These are phyloP conservation scores for Macrophomina pseudophaseolina DNA, from an alignment of 2,329 filamentous ascomycete species.

Conservation along the genomic window DNA sequence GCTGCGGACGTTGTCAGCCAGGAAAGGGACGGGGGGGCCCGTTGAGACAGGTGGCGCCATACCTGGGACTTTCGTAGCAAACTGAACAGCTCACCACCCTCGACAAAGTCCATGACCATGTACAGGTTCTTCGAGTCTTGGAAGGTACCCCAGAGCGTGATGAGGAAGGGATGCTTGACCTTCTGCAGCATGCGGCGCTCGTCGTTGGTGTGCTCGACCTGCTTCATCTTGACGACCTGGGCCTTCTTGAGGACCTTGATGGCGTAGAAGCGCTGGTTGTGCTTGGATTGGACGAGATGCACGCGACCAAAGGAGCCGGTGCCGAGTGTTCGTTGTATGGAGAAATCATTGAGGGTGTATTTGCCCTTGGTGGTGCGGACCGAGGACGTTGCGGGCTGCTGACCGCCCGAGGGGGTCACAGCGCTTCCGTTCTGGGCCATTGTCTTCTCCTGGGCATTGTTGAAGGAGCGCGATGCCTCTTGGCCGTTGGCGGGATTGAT, in stretches of 20 bases:
- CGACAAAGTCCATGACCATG: constrained; percentile 99
- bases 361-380: constrained; percentile 88
- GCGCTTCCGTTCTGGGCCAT: constrained; percentile 43
- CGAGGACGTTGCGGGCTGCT: constrained; percentile 37
- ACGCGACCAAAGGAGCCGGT: constrained; percentile 97
- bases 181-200: constrained; percentile 94
- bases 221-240: constrained; percentile 99
- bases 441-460: constrained; percentile 29
- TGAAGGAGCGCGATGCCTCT: constrained; percentile 33
- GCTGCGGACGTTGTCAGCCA: constrained; percentile 58
- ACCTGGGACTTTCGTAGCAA: constrained; percentile 89
- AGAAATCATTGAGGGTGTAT: constrained; percentile 91
- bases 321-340: constrained; percentile 86
- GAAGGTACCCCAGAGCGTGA: constrained; percentile 98
- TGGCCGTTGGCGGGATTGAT: constrained; percentile 66
- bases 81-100: constrained; percentile 96
- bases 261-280: constrained; percentile 97
- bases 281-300: constrained; percentile 94
- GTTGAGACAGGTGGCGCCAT: constrained; percentile 51
- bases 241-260: constrained; percentile 98
- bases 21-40: constrained; percentile 20
- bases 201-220: constrained; percentile 99
- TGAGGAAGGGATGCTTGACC: constrained; percentile 96
- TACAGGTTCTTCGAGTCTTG: constrained; percentile 95
- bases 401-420: constrained; percentile 43